These are phyloP conservation scores for Exophiala sp. DNA, from an alignment of 2,329 filamentous ascomycete genomes.

Conservation along the genomic window DNA sequence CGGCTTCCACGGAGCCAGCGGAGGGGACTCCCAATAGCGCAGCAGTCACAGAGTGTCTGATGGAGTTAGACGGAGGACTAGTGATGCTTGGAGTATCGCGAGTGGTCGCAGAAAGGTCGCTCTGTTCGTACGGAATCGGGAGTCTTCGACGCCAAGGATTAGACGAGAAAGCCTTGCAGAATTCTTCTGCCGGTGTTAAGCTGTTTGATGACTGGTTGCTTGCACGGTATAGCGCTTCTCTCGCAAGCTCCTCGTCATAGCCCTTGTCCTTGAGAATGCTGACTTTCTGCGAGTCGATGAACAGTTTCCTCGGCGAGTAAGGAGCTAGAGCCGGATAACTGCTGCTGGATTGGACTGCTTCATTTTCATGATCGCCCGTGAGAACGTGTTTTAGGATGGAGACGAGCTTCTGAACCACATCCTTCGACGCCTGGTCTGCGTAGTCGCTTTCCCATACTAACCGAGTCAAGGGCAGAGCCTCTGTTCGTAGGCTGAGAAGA, in stretches of 20 bases:
- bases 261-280: conserved; percentile 44
- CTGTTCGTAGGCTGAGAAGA: conserved; percentile 77
- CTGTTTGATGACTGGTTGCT: conserved; percentile 54
- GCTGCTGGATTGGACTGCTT: conserved; percentile 61
- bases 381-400: conserved; percentile 78
- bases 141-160: conserved; percentile 60
- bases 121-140: conserved; percentile 51
- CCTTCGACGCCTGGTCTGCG: conserved; percentile 73
- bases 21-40: conserved; percentile 3
- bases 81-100: conserved; percentile 21
- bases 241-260: conserved; percentile 60
- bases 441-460: conserved; percentile 77
- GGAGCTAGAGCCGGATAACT: conserved; percentile 50
- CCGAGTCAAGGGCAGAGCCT: conserved; percentile 70
- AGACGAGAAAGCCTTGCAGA: conserved; percentile 64
- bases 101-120: conserved; percentile 27
- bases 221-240: conserved; percentile 79
- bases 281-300: conserved; percentile 49
- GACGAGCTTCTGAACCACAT: conserved; percentile 74
- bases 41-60: conserved; percentile 3
- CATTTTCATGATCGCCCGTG: conserved; percentile 70
- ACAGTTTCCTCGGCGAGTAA: conserved; percentile 50
- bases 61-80: conserved; percentile 7
- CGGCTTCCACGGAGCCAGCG: conserved; percentile 7
- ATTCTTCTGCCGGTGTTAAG: conserved; percentile 59